phyloP scores from a whole-genome alignment of 2,329 filamentous ascomycete species.

The Colletotrichum tropicale region DNA sequence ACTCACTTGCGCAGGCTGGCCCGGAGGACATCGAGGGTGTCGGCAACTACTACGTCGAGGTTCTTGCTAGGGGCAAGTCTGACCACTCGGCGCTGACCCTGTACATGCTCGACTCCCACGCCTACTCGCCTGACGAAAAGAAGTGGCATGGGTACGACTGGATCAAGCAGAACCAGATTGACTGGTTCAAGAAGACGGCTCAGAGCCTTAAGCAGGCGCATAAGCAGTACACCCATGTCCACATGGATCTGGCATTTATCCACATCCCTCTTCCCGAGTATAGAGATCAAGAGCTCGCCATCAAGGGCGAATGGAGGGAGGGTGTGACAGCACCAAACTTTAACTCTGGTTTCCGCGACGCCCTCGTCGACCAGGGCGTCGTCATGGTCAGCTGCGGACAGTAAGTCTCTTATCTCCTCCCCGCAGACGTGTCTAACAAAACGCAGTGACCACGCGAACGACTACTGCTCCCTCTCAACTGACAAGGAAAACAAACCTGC shows the following conservation, averaged over 20 bases:
- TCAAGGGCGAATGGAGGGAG: constrained; percentile 79
- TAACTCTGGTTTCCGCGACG: constrained; percentile 93
- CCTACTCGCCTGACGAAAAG: constrained; percentile 88
- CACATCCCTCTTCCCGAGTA: constrained; percentile 97
- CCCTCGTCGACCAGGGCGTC: constrained; percentile 83
- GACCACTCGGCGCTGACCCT: constrained; percentile 90
- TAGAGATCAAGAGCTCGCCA: constrained; percentile 60
- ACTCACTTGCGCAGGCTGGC: constrained; percentile 84
- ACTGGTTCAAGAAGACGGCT: constrained; percentile 88
- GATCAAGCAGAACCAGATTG: constrained; percentile 92
- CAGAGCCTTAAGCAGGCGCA: constrained; percentile 77
- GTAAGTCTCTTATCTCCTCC: constrained; percentile 49
- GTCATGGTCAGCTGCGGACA: constrained; percentile 91
- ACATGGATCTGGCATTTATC: constrained; percentile 96
- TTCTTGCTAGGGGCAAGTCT: constrained; percentile 78
- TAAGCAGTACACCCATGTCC: constrained; percentile 84
- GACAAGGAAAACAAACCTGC: constrained; percentile 63
- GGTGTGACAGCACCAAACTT: constrained; percentile 84
- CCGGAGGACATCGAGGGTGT: constrained; percentile 86
- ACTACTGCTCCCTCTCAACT: constrained; percentile 82
- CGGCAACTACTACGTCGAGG: constrained; percentile 93
- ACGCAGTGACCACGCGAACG: constrained; percentile 87
- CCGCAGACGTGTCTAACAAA: not conserved
- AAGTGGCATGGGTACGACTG: constrained; percentile 95
- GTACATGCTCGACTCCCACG: constrained; percentile 94